Evolutionary conservation across 257 asterid genomes (phyloP).

Genomic region (Osmanthus fragrans): DNA sequence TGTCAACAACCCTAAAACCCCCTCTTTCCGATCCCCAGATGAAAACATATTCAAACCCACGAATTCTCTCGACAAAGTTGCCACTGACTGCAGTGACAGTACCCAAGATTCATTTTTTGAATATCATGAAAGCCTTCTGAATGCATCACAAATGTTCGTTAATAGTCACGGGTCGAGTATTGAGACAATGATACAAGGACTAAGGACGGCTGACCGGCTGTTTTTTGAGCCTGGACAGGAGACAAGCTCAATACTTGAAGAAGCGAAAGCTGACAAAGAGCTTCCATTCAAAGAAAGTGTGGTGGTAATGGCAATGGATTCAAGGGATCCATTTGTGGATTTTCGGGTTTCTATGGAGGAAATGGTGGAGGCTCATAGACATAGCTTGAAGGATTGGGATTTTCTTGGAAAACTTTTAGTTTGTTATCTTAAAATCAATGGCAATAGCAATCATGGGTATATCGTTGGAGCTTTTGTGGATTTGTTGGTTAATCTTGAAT

Average conservation of each 20-base stretch:
- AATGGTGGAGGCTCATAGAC: conserved; percentile 54
- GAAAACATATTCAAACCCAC: conserved; percentile 30
- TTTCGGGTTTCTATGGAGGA: conserved; percentile 65
- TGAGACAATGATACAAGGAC: conserved; percentile 36
- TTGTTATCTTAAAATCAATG: conserved; percentile 51
- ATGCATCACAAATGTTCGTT: not conserved
- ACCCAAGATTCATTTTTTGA: conserved; percentile 27
- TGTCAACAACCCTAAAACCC: conserved; percentile 45
- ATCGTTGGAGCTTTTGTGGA: conserved; percentile 61
- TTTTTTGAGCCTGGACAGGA: conserved; percentile 50
- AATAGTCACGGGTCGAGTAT: conserved; percentile 26
- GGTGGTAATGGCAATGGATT: conserved; percentile 35
- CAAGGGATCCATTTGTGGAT: conserved; percentile 45
- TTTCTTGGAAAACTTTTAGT: conserved; percentile 45
- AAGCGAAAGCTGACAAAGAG: conserved; percentile 14
- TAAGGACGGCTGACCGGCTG: conserved; percentile 43
- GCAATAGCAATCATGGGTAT: conserved; percentile 41
- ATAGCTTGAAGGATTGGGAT: conserved; percentile 44
- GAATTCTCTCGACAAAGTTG: conserved; percentile 26
- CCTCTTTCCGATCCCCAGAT: conserved; percentile 41
- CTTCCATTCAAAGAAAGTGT: conserved; percentile 31
- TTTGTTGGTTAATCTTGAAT: conserved; percentile 33
- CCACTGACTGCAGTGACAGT: conserved; percentile 1
- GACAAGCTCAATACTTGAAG: conserved; percentile 52
- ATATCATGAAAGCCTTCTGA: conserved; percentile 20